These are phyloP conservation scores for Quercus tomentella DNA, from an alignment of 331 rosid species.

Conservation along the genomic window DNA sequence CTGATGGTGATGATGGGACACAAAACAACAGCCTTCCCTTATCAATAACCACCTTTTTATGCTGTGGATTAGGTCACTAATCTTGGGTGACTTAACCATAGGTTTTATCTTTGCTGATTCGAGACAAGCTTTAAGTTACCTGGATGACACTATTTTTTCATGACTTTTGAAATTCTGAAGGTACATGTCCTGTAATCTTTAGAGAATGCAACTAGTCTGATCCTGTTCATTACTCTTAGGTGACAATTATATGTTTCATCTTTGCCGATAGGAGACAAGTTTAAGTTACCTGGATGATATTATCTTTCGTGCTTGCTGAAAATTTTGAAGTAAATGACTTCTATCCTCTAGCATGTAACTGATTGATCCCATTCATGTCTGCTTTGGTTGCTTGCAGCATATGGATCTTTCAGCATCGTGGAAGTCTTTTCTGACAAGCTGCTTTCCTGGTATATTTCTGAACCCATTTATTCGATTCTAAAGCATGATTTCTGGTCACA, in stretches of 20 bases:
- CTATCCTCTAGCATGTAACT: not conserved
- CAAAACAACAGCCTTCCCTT: not conserved
- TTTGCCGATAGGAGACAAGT: not conserved
- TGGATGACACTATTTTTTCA: not conserved
- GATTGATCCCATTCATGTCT: not conserved
- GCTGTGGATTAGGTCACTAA: not conserved
- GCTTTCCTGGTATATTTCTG: conserved; percentile 68
- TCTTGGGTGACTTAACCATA: not conserved
- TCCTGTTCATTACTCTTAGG: not conserved
- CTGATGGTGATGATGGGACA: not conserved
- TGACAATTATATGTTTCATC: no score
- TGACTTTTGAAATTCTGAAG: not conserved
- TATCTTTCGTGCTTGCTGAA: not conserved
- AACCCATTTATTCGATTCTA: conserved; percentile 13
- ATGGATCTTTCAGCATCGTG: conserved; percentile 84
- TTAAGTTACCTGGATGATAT: not conserved
- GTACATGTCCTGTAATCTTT: not conserved
- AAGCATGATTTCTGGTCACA: not conserved
- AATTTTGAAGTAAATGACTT: not conserved
- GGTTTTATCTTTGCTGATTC: not conserved
- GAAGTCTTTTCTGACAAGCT: conserved; percentile 80
- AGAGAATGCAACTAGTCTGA: not conserved
- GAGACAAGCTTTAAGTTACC: not conserved
- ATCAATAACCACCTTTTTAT: not conserved
- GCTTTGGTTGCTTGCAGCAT: conserved; percentile 48